phyloP scores from a whole-genome alignment of 441 rosid genomes.

The Viola pubescens region DNA sequence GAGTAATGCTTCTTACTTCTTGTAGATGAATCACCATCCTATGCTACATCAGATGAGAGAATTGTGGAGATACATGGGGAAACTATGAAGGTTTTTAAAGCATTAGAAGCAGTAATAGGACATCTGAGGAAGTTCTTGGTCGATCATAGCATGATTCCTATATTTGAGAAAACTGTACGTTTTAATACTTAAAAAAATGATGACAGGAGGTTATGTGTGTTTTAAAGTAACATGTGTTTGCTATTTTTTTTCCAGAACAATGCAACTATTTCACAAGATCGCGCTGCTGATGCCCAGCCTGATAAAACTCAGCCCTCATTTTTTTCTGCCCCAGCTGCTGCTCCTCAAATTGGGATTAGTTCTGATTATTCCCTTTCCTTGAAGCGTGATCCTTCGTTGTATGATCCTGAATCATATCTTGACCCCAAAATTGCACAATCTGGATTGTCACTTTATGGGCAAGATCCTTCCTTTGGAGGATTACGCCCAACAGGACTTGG shows the following conservation, averaged over 20 bases:
- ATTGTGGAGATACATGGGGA: conserved; percentile 48
- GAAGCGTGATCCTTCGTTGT: conserved; percentile 40
- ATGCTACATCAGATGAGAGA: conserved; percentile 43
- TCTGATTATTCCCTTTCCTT: conserved; percentile 36
- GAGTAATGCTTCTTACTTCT: background rate
- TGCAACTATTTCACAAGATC: conserved; percentile 38
- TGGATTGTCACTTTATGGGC: conserved; percentile 36
- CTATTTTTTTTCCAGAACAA: conserved; percentile 23
- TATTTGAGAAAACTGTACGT: conserved; percentile 49
- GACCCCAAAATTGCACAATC: conserved; percentile 32
- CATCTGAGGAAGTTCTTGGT: conserved; percentile 54
- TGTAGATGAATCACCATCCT: conserved; percentile 39
- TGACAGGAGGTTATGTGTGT: background rate
- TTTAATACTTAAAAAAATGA: conserved; percentile 5
- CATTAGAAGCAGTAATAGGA: conserved; percentile 45
- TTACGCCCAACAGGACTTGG: conserved; percentile 32
- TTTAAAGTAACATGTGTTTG: conserved; percentile 7
- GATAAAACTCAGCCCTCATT: conserved; percentile 30
- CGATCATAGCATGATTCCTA: conserved; percentile 46
- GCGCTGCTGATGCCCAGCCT: conserved; percentile 23
- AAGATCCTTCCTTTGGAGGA: conserved; percentile 32
- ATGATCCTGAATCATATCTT: conserved; percentile 32
- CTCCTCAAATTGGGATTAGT: conserved; percentile 23
- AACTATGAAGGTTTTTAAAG: conserved; percentile 36
- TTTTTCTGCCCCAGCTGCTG: conserved; percentile 25